A percentile compares a stretch with the other conserved stretches of the same genome.
Conservation (phyloP, 306 rosid species). For the Bauhinia variegata region DNA sequence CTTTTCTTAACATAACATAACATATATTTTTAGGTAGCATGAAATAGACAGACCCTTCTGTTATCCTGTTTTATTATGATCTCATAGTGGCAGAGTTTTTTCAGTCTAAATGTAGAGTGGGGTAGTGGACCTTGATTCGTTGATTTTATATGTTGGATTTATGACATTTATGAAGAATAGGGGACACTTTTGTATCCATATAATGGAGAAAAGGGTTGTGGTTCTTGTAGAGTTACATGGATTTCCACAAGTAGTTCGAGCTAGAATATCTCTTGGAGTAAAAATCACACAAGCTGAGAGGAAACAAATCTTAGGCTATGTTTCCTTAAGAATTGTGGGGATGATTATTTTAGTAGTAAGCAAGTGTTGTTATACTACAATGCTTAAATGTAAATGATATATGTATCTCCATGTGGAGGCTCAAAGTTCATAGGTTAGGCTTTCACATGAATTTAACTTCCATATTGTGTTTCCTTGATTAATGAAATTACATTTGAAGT, state of each 20-base stretch:
- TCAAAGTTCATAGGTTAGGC: neutral
- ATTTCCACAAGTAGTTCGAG: no score
- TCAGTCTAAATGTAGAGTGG: neutral
- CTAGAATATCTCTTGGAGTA: no score
- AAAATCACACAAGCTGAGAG: no score
- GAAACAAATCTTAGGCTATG: neutral
- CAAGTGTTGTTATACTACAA: neutral
- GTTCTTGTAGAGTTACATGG: neutral
- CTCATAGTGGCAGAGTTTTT: neutral
- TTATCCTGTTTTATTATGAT: neutral
- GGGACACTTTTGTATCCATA: neutral
- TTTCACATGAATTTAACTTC: slow-evolving; percentile 18
- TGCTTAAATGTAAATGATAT: neutral
- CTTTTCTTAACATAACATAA: no score
- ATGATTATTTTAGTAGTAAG: slow-evolving; percentile 2
- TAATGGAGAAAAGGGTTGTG: neutral
- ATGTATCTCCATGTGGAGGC: slow-evolving; percentile 8
- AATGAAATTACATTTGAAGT: slow-evolving; percentile 15
- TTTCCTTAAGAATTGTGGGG: slow-evolving; percentile 16
- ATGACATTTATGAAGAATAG: neutral
- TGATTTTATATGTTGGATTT: neutral
- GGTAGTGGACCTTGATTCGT: neutral
- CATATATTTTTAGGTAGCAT: neutral
- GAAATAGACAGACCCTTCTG: neutral
- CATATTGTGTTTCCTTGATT: slow-evolving; percentile 15